Percentiles rank a stretch among this genome's conserved stretches.
Conservation (phyloP, 805 yeast species). For the Myxozyma monticola region DNA sequence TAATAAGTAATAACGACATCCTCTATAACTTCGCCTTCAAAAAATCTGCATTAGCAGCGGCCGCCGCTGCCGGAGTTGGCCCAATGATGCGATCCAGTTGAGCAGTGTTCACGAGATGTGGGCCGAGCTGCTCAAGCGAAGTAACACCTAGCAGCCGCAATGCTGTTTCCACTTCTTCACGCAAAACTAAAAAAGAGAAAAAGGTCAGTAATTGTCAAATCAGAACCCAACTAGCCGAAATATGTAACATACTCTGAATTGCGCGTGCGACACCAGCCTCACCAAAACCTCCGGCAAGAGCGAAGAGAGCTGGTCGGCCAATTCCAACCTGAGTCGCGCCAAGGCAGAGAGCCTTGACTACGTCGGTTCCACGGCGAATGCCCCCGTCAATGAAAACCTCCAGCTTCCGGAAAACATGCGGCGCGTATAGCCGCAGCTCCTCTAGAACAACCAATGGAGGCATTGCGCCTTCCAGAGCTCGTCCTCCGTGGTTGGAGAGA, state of each 20-base stretch:
- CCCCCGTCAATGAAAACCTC: constrained; percentile 69
- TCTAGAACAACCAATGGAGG: constrained; percentile 64
- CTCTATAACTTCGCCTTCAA: too few relatives aligned
- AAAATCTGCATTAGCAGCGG: too few relatives aligned
- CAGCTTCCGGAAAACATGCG: constrained; percentile 43
- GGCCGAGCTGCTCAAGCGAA: constrained; percentile 47
- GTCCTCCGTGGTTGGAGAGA: constrained; percentile 70
- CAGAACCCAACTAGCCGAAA: too few relatives aligned
- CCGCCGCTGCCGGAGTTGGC: constrained; percentile 13
- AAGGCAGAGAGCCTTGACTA: constrained; percentile 62
- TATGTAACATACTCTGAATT: constrained; percentile 42
- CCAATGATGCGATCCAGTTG: constrained; percentile 19
- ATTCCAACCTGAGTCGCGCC: constrained; percentile 68
- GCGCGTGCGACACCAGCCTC: constrained; percentile 63
- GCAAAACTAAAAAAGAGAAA: constrained; percentile 42
- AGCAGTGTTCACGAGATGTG: constrained; percentile 12
- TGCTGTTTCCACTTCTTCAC: constrained; percentile 61
- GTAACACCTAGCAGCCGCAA: constrained; percentile 68
- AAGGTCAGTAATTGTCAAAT: background rate
- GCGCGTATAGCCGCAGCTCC: constrained; percentile 46
- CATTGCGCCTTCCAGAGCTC: constrained; percentile 62
- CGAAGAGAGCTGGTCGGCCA: constrained; percentile 65
- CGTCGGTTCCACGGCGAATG: constrained; percentile 63
- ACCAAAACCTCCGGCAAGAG: constrained; percentile 62
- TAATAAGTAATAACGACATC: too few relatives aligned